Evolutionary conservation across 225 moss, liverwort and hornwort genomes (phyloP).

Genomic region (Pleurozium schreberi): DNA sequence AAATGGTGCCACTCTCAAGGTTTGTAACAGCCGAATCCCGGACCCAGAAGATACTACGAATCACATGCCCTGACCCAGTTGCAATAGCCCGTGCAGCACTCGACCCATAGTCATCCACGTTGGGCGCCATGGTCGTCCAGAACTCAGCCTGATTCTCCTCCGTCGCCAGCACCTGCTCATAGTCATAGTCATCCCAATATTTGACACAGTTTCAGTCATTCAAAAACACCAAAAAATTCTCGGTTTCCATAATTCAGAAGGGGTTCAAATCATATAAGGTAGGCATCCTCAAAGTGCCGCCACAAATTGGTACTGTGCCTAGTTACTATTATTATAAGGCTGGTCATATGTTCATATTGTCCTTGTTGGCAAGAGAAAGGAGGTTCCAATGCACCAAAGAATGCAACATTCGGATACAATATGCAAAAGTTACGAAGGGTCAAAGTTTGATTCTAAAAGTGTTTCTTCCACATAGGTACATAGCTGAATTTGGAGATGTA

Average conservation of each 20-base stretch:
- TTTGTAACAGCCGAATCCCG: constrained; percentile 44
- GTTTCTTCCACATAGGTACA: too few relatives aligned
- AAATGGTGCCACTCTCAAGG: constrained; percentile 46
- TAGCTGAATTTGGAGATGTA: too few relatives aligned
- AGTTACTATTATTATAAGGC: too few relatives aligned
- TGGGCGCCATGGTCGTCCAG: constrained; percentile 88
- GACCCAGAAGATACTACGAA: constrained; percentile 77
- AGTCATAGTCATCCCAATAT: neutral
- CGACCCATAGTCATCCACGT: constrained; percentile 86
- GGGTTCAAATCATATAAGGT: neutral
- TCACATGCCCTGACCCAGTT: constrained; percentile 68
- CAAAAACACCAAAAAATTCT: neutral
- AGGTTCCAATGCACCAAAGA: too few relatives aligned
- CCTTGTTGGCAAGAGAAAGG: too few relatives aligned
- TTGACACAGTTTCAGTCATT: neutral
- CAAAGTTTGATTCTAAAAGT: too few relatives aligned
- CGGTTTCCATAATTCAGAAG: neutral
- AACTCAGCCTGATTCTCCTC: constrained; percentile 61
- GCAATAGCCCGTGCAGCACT: constrained; percentile 65
- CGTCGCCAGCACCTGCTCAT: constrained; percentile 10
- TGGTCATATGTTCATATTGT: too few relatives aligned
- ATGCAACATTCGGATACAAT: too few relatives aligned
- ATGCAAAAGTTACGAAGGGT: too few relatives aligned
- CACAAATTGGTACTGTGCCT: too few relatives aligned
- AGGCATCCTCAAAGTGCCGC: too few relatives aligned